Evolutionary conservation across 1,284 basidiomycete genomes (phyloP), one percentile per base, ranked within the genome.

Genomic region (Bondarzewia mesenterica): DNA sequence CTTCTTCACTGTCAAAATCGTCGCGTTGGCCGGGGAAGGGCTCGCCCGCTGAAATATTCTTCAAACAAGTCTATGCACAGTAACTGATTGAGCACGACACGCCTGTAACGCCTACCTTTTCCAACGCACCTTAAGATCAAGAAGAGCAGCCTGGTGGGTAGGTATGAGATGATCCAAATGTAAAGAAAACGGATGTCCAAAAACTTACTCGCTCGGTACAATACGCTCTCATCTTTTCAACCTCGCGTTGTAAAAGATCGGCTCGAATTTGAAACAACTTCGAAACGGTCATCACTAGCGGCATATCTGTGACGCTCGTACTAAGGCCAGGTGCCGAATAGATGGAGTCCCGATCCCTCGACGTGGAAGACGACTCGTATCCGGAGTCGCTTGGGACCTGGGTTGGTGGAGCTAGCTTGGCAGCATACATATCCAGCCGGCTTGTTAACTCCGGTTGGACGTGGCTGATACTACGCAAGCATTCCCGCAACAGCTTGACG

Each of bases 21-120:
- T 90, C 83, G 54, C 85, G 75, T 42, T 85, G 77, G 25, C 89
- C 93, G 0, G 94, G 93, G 62, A 94, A 93, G 0, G 87, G 70
- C 18, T 78, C 74, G 37, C 90, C 87, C 6, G 89, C 85, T 51
- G 87, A 89, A 63, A 98, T 88, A 54, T 93, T 91, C 68, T 93
- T 94, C 48, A 97, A 73, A 61, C 90, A 93, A 26, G 86, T 89
- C 85, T 94, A 68, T 4, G 60, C 43, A 23, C 50, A 4, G n/a
- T 39, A 16, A 36, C 45, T n/a, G 21, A 41, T 35, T 1, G n/a
- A 15, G 6, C 14, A 44, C 21, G 41, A 52, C 20, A 44, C 35
- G 22, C 27, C 41, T 35, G 29, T 37, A 32, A 42, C 25, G 23
- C 43, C 14, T 18, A 42, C 12, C 7, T n/a, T 23, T 36, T 55